Evolutionary conservation across 2,329 filamentous ascomycete genomes (phyloP).

Genomic region (Fusarium sororula): DNA sequence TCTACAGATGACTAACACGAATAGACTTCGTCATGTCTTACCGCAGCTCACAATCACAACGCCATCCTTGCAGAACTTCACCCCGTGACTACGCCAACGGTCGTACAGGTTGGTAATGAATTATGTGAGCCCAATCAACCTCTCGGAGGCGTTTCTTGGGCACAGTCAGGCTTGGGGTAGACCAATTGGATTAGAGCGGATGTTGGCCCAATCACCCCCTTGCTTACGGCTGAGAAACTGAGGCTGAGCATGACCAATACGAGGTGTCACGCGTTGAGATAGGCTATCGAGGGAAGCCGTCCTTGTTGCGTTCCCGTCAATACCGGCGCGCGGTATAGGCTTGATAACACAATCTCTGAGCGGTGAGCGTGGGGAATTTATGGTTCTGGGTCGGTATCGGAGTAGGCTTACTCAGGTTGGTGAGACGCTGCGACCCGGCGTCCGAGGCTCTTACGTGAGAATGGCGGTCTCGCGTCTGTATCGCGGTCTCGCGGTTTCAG

Average conservation of each 20-base stretch:
- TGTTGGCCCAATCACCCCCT: neutral
- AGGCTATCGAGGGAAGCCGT: neutral
- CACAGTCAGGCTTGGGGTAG: neutral
- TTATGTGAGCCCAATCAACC: neutral
- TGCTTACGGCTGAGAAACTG: neutral
- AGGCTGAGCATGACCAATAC: neutral
- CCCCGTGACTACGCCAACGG: neutral
- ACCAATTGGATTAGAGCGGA: neutral
- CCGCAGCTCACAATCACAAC: neutral
- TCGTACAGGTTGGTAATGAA: neutral
- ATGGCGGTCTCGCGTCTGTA: neutral
- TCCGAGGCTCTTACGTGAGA: neutral
- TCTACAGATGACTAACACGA: neutral
- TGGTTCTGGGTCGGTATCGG: neutral
- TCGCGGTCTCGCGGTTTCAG: neutral
- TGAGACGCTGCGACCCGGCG: neutral
- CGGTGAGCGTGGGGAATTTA: neutral
- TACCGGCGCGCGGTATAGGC: neutral
- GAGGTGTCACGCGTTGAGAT: neutral
- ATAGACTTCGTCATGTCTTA: neutral
- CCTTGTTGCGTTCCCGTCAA: neutral
- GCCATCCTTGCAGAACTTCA: neutral
- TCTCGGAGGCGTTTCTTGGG: neutral
- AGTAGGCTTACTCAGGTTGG: neutral
- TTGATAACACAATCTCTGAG: neutral